A percentile compares a stretch with the other conserved stretches of the same genome.
Conservation (phyloP, 768 basidiomycete species). For the Psilocybe azurescens region DNA sequence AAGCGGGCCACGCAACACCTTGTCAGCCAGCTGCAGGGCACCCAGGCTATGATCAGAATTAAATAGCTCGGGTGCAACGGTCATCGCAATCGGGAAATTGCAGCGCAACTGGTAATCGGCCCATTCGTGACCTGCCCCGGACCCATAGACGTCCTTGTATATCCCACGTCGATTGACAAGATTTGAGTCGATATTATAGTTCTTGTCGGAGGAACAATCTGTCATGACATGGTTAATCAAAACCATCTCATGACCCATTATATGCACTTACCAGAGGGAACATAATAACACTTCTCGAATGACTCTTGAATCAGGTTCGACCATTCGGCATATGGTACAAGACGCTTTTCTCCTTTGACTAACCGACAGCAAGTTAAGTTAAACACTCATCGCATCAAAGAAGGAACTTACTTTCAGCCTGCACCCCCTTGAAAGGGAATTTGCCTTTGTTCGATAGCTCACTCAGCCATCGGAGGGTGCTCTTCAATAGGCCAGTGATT, state of each 20-base stretch:
- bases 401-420: slow-evolving; percentile 68
- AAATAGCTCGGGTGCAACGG: slow-evolving; percentile 96
- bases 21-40: slow-evolving; percentile 81
- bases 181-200: slow-evolving; percentile 70
- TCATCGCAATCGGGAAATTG: slow-evolving; percentile 97
- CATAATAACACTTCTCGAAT: slow-evolving; percentile 91
- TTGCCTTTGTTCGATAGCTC: slow-evolving; percentile 63
- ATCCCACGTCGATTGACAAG: slow-evolving; percentile 91
- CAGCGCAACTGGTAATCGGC: slow-evolving; percentile 95
- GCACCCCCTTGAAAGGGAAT: slow-evolving; percentile 92
- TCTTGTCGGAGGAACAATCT: slow-evolving; percentile 75
- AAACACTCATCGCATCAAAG: not conserved
- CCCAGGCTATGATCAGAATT: slow-evolving; percentile 77
- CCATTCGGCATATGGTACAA: slow-evolving; percentile 94
- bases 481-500: slow-evolving; percentile 93
- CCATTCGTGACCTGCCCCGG: slow-evolving; percentile 88
- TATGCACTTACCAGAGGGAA: slow-evolving; percentile 69
- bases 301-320: slow-evolving; percentile 79
- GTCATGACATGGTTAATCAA: not conserved
- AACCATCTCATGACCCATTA: slow-evolving; percentile 9
- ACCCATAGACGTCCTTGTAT: slow-evolving; percentile 98
- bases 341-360: slow-evolving; percentile 73
- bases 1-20: slow-evolving; percentile 82
- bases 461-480: slow-evolving; percentile 89
- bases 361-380: slow-evolving; percentile 8